These are phyloP conservation scores for Misopates orontium DNA, from an alignment of 257 asterid species.

Conservation along the genomic window DNA sequence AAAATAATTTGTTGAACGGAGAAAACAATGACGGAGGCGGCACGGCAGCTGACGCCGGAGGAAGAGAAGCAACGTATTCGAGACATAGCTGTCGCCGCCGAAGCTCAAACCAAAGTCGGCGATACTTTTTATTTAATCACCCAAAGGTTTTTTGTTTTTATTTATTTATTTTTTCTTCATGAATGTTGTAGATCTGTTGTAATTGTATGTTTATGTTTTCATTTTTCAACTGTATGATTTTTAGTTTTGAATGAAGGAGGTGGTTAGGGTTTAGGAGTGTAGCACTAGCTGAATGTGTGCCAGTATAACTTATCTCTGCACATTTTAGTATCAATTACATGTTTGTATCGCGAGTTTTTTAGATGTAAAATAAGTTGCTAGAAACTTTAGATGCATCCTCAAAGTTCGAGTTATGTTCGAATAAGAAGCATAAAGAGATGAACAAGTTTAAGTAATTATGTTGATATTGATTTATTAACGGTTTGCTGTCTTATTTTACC, in stretches of 20 bases:
- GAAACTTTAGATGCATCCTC: not conserved
- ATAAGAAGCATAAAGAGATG: not conserved
- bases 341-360: too few relatives aligned
- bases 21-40: constrained; percentile 63
- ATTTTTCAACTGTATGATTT: constrained; percentile 13
- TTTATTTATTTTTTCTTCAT: not conserved
- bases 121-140: constrained; percentile 83
- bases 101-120: constrained; percentile 81
- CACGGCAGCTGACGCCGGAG: constrained; percentile 77
- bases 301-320: too few relatives aligned
- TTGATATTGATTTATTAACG: not conserved
- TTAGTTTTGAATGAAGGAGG: constrained; percentile 19
- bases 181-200: constrained; percentile 27
- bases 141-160: constrained; percentile 50
- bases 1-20: not conserved
- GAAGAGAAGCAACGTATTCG: constrained; percentile 80
- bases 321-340: too few relatives aligned
- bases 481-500: not conserved
- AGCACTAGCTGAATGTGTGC: constrained; percentile 16
- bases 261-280: constrained; percentile 44
- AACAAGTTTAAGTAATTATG: not conserved
- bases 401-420: not conserved
- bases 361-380: not conserved
- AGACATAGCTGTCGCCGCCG: constrained; percentile 76
- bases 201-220: not conserved